Conservation (phyloP, 768 basidiomycete genomes). For the Kwoniella europaea region DNA sequence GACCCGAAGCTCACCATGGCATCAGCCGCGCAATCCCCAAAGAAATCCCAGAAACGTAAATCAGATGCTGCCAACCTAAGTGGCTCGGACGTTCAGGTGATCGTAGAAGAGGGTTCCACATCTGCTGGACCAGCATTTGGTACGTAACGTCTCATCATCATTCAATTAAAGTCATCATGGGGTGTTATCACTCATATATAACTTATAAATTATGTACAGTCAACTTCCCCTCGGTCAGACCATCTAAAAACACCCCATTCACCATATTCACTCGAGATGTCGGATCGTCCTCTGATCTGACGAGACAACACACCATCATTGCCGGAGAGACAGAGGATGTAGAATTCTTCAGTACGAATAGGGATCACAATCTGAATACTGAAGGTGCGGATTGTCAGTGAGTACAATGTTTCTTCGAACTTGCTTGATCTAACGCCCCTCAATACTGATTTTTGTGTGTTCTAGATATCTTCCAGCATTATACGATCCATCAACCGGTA, state of each 20-base stretch:
- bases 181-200: background rate
- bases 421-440: background rate
- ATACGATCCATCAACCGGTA: conserved; percentile 74
- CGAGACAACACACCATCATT: conserved; percentile 61
- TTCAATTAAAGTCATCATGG: background rate
- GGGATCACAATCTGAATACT: conserved; percentile 60
- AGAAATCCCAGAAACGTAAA: conserved; percentile 44
- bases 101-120: conserved; percentile 31
- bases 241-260: conserved; percentile 50
- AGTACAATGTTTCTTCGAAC: conserved; percentile 45
- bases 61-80: conserved; percentile 28
- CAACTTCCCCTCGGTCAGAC: conserved; percentile 56
- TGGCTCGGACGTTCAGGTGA: conserved; percentile 28
- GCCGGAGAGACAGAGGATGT: conserved; percentile 83
- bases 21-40: conserved; percentile 7
- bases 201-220: conserved; percentile 31
- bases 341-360: conserved; percentile 73
- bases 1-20: conserved; percentile 10
- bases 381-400: conserved; percentile 70
- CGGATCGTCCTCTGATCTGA: conserved; percentile 27
- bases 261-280: conserved; percentile 48
- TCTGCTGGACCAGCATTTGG: conserved; percentile 50
- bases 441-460: background rate
- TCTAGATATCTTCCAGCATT: conserved; percentile 78
- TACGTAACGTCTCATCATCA: conserved; percentile 22